Evolutionary conservation across 2,329 filamentous ascomycete genomes (phyloP), one percentile per base, ranked within the genome.

Genomic region (Pochonia chlamydosporia): DNA sequence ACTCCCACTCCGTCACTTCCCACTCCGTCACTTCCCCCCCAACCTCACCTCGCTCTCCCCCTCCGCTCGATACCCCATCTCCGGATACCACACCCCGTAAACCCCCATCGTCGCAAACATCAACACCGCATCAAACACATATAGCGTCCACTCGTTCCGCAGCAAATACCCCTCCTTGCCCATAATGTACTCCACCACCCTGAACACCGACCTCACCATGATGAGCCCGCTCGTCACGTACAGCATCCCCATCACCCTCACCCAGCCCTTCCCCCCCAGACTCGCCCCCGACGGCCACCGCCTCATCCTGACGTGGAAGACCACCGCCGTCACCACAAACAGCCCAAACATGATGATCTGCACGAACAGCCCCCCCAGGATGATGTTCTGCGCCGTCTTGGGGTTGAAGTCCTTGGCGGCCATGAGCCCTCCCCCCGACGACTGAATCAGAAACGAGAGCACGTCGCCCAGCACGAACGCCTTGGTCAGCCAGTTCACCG

Each of bases 261-360:
- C 50, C 69, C 70, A 73, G 49, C 11, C 63, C 48, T 14, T 18
- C n/a, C 21, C 23, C 44, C 40, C 26, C 43, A 41, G n/a, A 44
- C 40, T 35, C 23, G 50, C 55, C 18, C 47, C 45, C 6, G 50
- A 51, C 24, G 54, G 54, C 51, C 46, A 47, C 30, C 49, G 44
- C 26, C 50, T 43, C 50, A 64, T 56, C 18, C 65, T 57, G n/a
- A 52, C 44, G 52, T 82, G 72, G 61, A 81, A 81, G 1, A 75
- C 49, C 3, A 68, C 52, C 0, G 75, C 68, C 1, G 71, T 70
- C 4, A 71, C 47, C 30, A 77, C 60, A 55, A 84, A 85, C 30
- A 82, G 61, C 20, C 67, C 69, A 51, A 84, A 82, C 47, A 78
- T 71, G 36, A 78, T 33, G 21, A 85, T 68, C 56, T 85, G 81